phyloP scores from a whole-genome alignment of 495 filamentous ascomycete species.

The Amphirosellinia nigrospora region DNA sequence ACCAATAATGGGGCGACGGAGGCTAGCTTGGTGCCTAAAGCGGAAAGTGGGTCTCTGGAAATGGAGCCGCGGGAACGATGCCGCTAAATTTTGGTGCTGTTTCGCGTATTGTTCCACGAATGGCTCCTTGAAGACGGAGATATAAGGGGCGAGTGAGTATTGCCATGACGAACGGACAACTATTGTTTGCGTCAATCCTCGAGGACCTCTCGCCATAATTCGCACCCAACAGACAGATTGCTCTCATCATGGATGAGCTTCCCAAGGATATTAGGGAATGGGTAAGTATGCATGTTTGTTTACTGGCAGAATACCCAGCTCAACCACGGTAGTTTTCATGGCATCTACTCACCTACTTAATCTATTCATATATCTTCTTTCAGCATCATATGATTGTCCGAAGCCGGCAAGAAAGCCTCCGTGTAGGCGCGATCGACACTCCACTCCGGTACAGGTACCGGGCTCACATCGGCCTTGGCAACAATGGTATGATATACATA shows the following conservation, averaged over 20 bases:
- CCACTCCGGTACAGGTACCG: constrained; percentile 14
- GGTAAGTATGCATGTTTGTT: not conserved
- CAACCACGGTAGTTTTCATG: not conserved
- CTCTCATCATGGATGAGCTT: not conserved
- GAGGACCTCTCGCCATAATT: not conserved
- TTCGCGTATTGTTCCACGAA: constrained; percentile 20
- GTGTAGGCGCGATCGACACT: constrained; percentile 21
- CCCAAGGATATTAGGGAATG: not conserved
- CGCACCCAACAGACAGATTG: not conserved
- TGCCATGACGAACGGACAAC: not conserved
- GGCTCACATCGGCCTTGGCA: constrained; percentile 1
- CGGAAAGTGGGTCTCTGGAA: constrained; percentile 15
- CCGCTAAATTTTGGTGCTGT: not conserved
- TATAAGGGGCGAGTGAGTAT: constrained; percentile 3
- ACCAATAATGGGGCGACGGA: constrained; percentile 23
- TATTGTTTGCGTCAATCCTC: not conserved
- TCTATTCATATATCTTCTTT: not conserved
- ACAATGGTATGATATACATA: too few species aligned
- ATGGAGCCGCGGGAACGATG: constrained; percentile 10
- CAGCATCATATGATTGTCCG: not conserved
- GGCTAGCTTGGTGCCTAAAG: constrained; percentile 11
- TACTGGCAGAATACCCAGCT: constrained; percentile 1
- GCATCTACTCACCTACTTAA: not conserved
- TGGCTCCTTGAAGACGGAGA: not conserved
- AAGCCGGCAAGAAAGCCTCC: constrained; percentile 22